A percentile compares a stretch with the other conserved stretches of the same genome.
phyloP scores from a whole-genome alignment of 148 eudicot genomes.

The Spergularia marina region DNA sequence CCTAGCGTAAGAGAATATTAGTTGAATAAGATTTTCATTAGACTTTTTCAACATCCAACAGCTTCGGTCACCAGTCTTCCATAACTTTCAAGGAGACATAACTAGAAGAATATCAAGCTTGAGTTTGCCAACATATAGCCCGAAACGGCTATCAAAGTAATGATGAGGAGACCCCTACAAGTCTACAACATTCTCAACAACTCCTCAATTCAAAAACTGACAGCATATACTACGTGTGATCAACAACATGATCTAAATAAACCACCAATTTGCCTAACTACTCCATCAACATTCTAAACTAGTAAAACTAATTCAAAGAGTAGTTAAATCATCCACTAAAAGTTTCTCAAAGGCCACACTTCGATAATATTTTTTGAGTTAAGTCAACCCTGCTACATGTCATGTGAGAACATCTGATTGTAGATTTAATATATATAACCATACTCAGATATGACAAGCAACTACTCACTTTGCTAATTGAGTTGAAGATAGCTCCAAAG shows the following conservation, averaged over 20 bases:
- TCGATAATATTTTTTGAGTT: neutral
- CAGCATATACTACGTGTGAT: neutral
- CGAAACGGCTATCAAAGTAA: neutral
- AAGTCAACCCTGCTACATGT: neutral
- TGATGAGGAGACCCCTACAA: neutral
- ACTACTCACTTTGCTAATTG: conserved; percentile 80
- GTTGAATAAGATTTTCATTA: neutral
- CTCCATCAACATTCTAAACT: neutral
- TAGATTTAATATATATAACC: neutral
- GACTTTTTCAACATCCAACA: neutral
- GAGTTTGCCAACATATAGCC: neutral
- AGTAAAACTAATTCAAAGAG: neutral
- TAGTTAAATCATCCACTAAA: neutral
- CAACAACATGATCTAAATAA: neutral
- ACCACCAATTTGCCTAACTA: neutral
- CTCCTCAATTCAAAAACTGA: neutral
- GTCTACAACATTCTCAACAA: neutral
- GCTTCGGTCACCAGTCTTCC: neutral
- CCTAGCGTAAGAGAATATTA: conserved; percentile 34
- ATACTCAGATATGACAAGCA: conserved; percentile 12
- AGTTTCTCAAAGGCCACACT: neutral
- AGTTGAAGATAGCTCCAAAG: conserved; percentile 91
- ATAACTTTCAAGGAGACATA: neutral
- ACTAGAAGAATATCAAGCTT: neutral
- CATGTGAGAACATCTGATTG: too few species aligned